phyloP scores from a whole-genome alignment of 192 early-diverging fungal genomes.

The Podila horticola region DNA sequence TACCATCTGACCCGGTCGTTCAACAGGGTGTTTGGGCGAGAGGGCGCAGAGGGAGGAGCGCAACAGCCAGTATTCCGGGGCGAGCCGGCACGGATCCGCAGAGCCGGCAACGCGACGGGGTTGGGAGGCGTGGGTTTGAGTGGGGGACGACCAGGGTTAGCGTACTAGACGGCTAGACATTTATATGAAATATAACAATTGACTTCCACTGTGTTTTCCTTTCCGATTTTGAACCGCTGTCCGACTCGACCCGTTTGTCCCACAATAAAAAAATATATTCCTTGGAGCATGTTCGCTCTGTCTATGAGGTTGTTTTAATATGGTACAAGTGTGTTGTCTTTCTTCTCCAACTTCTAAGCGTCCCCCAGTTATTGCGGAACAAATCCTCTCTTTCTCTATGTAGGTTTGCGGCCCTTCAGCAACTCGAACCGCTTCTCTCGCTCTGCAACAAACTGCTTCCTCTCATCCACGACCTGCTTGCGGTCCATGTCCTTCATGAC shows the following conservation, averaged over 20 bases:
- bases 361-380: too few relatives aligned
- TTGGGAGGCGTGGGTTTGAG: slow-evolving; percentile 15
- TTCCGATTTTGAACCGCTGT: too few relatives aligned
- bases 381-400: neutral
- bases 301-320: neutral
- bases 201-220: too few relatives aligned
- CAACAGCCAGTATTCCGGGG: slow-evolving; percentile 6
- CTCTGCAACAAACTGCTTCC: slow-evolving; percentile 8
- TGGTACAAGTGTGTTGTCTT: neutral
- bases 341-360: too few relatives aligned
- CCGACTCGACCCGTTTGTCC: neutral
- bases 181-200: too few relatives aligned
- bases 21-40: slow-evolving; percentile 20
- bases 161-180: too few relatives aligned
- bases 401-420: slow-evolving; percentile 22
- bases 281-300: neutral
- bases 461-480: slow-evolving; percentile 28
- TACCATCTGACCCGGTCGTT: slow-evolving; percentile 21
- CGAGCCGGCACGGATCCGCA: slow-evolving; percentile 28
- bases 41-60: neutral
- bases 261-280: neutral
- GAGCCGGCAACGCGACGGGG: neutral
- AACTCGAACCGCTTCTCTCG: slow-evolving; percentile 19
- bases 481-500: slow-evolving; percentile 47
- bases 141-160: slow-evolving; percentile 14